These are phyloP conservation scores for Ophiobolus disseminans DNA, from an alignment of 2,329 filamentous ascomycete species.

Conservation along the genomic window DNA sequence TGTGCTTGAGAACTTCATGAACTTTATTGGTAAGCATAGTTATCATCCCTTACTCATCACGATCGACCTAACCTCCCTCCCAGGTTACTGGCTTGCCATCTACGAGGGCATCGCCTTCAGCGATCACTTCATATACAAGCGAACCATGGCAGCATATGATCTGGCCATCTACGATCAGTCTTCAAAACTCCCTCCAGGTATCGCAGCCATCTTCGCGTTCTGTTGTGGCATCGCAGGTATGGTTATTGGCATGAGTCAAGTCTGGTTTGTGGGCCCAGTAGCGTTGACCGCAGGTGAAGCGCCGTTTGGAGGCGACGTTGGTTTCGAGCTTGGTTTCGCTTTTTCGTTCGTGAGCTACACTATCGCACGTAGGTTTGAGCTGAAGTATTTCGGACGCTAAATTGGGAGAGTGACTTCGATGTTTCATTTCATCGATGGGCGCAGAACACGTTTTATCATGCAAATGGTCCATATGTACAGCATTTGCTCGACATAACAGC, in stretches of 20 bases:
- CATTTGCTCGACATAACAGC: no score
- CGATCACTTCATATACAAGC: slow-evolving; percentile 74
- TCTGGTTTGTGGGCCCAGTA: slow-evolving; percentile 71
- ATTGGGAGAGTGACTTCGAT: not conserved
- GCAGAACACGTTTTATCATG: no score
- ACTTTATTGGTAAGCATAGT: slow-evolving; percentile 36
- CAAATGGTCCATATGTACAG: no score
- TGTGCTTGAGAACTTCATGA: slow-evolving; percentile 74
- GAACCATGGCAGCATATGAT: slow-evolving; percentile 66
- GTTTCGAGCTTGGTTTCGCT: slow-evolving; percentile 70
- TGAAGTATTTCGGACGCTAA: not conserved
- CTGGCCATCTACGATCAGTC: slow-evolving; percentile 65
- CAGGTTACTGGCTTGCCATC: slow-evolving; percentile 76
- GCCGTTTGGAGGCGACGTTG: slow-evolving; percentile 68
- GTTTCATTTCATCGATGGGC: no score
- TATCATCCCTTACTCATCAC: not conserved
- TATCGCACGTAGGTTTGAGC: not conserved
- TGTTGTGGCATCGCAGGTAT: slow-evolving; percentile 69
- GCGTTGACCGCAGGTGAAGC: slow-evolving; percentile 66
- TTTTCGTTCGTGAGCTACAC: slow-evolving; percentile 48
- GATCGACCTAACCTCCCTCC: slow-evolving; percentile 30
- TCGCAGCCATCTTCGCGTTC: slow-evolving; percentile 70
- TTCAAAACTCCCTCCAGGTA: slow-evolving; percentile 65
- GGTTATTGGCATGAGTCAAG: slow-evolving; percentile 73
- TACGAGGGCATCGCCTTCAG: slow-evolving; percentile 71